Conservation (phyloP, 352 stramenopile species). For the Phytophthora constricta region DNA sequence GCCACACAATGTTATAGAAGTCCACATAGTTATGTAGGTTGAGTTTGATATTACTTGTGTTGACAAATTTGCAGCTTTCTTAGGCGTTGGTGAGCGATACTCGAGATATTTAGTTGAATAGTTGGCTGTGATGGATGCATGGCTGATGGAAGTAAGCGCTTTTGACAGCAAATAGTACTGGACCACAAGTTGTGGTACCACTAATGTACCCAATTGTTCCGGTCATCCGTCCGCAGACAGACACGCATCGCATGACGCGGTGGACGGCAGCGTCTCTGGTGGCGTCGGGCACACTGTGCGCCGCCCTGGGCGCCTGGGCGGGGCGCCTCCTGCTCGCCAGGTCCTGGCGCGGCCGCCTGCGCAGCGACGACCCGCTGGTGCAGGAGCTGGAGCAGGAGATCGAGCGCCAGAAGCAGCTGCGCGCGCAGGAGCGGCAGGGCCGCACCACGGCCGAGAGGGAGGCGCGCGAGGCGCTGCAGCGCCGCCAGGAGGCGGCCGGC, state of each 20-base stretch:
- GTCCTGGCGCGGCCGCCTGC: conserved; percentile 10
- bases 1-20: no score
- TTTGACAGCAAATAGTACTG: no score
- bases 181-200: no score
- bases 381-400: conserved; percentile 66
- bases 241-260: conserved; percentile 29
- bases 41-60: no score
- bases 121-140: no score
- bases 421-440: conserved; percentile 72
- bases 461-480: conserved; percentile 68
- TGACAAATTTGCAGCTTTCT: no score
- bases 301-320: conserved; percentile 29
- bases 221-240: conserved; percentile 13
- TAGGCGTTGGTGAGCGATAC: no score
- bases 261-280: conserved; percentile 35
- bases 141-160: no score
- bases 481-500: conserved; percentile 59
- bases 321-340: conserved; percentile 25
- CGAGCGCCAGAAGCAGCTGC: conserved; percentile 72
- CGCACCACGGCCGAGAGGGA: conserved; percentile 79
- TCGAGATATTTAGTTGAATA: no score
- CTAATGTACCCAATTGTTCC: no score
- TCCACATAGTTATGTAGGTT: no score
- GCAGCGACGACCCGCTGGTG: conserved; percentile 42
- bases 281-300: conserved; percentile 32